Evolutionary conservation across 768 basidiomycete species (phyloP), one percentile per base, ranked within the genome.

Genomic region (Thelephora ganbajun): DNA sequence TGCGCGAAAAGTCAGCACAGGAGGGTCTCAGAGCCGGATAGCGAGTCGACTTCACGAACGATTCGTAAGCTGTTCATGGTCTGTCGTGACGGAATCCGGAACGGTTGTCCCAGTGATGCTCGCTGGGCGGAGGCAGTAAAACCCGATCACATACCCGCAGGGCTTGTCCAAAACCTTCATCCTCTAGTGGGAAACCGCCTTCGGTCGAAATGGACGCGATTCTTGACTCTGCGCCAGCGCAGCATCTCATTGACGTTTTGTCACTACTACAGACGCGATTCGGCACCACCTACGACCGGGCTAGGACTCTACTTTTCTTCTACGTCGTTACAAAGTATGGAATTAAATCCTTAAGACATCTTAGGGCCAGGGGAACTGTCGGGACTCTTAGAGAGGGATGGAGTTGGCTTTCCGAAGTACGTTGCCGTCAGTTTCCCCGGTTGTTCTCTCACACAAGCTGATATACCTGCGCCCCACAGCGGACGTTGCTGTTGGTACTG

Each of bases 331-430:
- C 73, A 6, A 67, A 63, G 7, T 74, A 79, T 45, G 55, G 63
- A 7, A 54, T 80, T 48, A 78, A 77, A 57, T 63, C 66, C 4
- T 68, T 76, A 42, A 71, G 81, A 13, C 82, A 84, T 61, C 56
- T 85, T 14, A 69, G 75, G 5, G 83, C 81, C 0, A 69, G 80
- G 34, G 84, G 84, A 1, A 44, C 81, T 33, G 45, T 62, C 3
- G 59, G 68, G 2, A 72, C 76, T 1, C 51, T 66, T 46, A 62
- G 60, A 46, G 81, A 84, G 46, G 47, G 74, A 6, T 83, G 78
- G 55, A 61, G 55, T 48, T 76, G 69, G 68, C 56, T 76, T 33
- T 62, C 70, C 16, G 68, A 74, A 63, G 79, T 80, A 50, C 26
- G 69, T 62, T n/a, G 9, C 41, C 11, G 14, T 44, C 13, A 14